Conservation (phyloP, 1,139 yeast genomes). For the Kurtzmaniella quercitrusa region DNA sequence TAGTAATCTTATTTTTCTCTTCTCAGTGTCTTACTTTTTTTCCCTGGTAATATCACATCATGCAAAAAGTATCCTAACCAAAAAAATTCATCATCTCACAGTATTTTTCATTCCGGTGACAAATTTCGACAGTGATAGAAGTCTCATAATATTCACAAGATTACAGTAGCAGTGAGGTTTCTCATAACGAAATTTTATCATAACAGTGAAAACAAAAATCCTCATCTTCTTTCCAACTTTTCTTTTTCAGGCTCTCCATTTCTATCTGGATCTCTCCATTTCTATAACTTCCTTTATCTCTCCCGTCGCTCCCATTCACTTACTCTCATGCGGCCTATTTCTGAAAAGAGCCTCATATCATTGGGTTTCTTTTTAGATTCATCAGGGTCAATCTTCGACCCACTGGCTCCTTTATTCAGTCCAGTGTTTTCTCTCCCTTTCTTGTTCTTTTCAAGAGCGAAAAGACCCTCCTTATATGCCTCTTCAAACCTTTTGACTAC, state of each 20-base stretch:
- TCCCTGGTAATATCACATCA: too few relatives aligned
- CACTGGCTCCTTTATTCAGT: neutral
- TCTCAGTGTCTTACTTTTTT: too few relatives aligned
- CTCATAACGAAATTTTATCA: too few relatives aligned
- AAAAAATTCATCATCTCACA: too few relatives aligned
- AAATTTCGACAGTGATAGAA: too few relatives aligned
- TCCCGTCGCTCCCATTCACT: conserved; percentile 23
- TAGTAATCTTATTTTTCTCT: too few relatives aligned
- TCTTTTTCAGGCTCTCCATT: neutral
- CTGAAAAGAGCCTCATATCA: conserved; percentile 20
- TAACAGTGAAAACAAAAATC: neutral
- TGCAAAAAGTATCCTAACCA: too few relatives aligned
- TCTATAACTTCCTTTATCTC: neutral
- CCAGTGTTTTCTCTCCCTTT: too few relatives aligned
- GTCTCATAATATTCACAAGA: too few relatives aligned
- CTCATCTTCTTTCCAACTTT: neutral
- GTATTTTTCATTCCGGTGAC: too few relatives aligned
- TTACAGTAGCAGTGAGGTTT: too few relatives aligned
- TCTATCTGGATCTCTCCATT: neutral
- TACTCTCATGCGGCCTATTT: conserved; percentile 24
- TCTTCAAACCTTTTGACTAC: conserved; percentile 2
- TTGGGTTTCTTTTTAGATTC: conserved; percentile 1
- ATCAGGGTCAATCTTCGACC: neutral
- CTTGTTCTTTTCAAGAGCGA: neutral
- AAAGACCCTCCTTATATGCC: conserved; percentile 4